Base-by-base conservation (phyloP, 495 filamentous ascomycete genomes). In the Lophiotrema nucula region DNA sequence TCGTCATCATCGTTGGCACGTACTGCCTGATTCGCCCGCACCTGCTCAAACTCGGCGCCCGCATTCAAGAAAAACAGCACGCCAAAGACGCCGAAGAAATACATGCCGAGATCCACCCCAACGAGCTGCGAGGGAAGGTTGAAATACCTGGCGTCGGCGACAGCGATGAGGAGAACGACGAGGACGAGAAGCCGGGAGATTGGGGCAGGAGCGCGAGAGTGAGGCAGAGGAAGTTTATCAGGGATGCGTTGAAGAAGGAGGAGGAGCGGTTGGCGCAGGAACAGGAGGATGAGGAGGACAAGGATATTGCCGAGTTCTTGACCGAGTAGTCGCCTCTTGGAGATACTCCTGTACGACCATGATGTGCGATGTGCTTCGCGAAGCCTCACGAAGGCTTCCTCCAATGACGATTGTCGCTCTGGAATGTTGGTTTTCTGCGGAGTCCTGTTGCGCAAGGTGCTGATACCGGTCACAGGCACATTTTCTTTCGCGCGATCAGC, bases 221-320 rank as follows among this genome's bases (percentile, higher is more conserved):
- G 16, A 48, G 68, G 52, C 65, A 70, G 55, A 51, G 65, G 53
- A 68, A 61, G 62, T 53, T 66, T 44, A 67, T 70, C 22, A 47
- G 66, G 58, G 73, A 76, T 69, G 73, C 68, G 56, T 47, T 77
- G 55, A 69, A 73, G 64, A 59, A 57, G 53, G 48, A 64, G 48
- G 67, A 70, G 65, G 12, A 38, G 54, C 63, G 66, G 55, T 25
- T 67, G 58, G 46, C 35, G 44, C 58, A 56, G 23, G 46, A 59
- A 53, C 25, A 72, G 52, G 70, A 76, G 28, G 51, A 76, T 56
- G 67, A 70, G 62, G 67, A 71, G 4, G 77, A 81, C 64, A 75
- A 79, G 21, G 72, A 81, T 58, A 81, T 92, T 67, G 78, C 83
- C 77, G 83, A 89, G 67, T 82, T 84, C 64, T 73, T 90, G 71